Base-by-base conservation (phyloP, 352 stramenopile genomes). In the Phytophthora ohioensis region DNA sequence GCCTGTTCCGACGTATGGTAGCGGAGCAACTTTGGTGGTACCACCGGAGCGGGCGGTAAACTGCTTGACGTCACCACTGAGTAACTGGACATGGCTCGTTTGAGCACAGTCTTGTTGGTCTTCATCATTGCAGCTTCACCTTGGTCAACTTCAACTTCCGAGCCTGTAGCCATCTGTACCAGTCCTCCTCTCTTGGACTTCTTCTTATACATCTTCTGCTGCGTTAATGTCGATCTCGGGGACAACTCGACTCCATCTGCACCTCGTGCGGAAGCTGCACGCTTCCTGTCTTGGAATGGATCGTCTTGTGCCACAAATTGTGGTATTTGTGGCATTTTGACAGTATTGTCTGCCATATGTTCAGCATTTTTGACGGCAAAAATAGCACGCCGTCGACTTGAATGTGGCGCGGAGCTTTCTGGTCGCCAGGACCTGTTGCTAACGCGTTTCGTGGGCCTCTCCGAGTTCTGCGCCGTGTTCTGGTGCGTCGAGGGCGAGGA, bases 131-230 rank as follows among this genome's bases (percentile, higher is more conserved):
- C 31, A 59, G 17, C 36, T 49, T 61, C 46, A 51, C 45, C 9
- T 46, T 67, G 31, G 13, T 10, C 41, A 52, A 2, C 11, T 47
- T 52, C 15, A 60, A 64, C 21, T 55, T 36, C 47, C 4, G 11
- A 21, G 13, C 13, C n/a, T 42, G 31, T 5, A 6, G 17, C 27
- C 42, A 21, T 3, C 31, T 38, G 45, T 67, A 21, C 46, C 15
- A 12, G n/a, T 34, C 17, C 57, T 34, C 60, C 15, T 30, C 49
- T 64, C 42, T 76, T 82, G 53, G 72, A 71, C 49, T 78, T 85
- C 47, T 80, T 82, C 21, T 69, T 68, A 30, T 71, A 48, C 8
- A 73, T 5, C 5, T 34, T 42, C 10, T 73, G 32, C 2, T 62
- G 48, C n/a, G 17, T 57, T 13, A 43, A 46, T n/a, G 10, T 39